Conservation (phyloP, 163 green algal species). For the Volvox carteri region DNA sequence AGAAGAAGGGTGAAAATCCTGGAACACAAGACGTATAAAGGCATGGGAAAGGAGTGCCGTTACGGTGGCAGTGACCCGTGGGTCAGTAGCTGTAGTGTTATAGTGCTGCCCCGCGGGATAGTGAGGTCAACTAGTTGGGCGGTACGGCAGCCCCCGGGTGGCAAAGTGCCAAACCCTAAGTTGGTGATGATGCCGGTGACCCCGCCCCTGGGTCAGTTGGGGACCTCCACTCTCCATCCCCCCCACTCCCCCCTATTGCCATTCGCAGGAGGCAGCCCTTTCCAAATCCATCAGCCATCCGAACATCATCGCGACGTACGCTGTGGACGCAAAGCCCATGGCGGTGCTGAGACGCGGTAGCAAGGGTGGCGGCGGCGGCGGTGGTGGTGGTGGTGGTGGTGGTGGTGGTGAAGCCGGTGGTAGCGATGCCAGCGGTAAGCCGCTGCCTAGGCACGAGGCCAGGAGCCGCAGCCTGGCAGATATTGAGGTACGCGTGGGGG, state of each 20-base stretch:
- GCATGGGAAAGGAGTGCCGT: no score
- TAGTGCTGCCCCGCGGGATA: no score
- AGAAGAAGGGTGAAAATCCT: no score
- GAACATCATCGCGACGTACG: conserved; percentile 54
- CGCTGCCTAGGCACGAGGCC: neutral
- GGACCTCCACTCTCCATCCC: neutral
- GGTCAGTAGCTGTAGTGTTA: no score
- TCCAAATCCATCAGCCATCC: conserved; percentile 55
- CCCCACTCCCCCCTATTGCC: neutral
- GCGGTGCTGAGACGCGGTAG: conserved; percentile 35
- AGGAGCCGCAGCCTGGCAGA: conserved; percentile 24
- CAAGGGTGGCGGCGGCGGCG: neutral
- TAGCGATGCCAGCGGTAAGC: neutral
- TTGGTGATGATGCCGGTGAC: no score
- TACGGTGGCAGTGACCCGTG: no score
- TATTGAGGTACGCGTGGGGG: conserved; percentile 25
- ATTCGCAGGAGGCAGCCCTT: conserved; percentile 44
- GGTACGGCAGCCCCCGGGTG: no score
- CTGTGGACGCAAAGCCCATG: conserved; percentile 55
- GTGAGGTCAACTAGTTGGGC: no score
- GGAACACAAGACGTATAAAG: no score
- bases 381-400: neutral
- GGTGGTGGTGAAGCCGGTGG: neutral
- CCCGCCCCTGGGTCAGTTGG: neutral
- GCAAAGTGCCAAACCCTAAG: no score